These are phyloP conservation scores for Fusarium siculi DNA, from an alignment of 2,329 filamentous ascomycete species.

Conservation along the genomic window DNA sequence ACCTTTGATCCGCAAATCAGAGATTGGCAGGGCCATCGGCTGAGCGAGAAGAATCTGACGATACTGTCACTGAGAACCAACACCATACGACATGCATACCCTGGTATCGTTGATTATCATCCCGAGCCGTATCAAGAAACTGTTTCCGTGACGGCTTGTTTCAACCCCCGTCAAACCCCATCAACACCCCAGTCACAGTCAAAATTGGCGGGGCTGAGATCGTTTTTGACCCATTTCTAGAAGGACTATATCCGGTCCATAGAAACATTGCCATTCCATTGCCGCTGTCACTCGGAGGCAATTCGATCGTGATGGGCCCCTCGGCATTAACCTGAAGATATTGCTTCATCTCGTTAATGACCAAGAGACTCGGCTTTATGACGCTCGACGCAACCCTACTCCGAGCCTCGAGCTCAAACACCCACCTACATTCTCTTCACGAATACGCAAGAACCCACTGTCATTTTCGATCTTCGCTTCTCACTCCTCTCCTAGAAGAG, in stretches of 20 bases:
- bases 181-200: constrained; percentile 14
- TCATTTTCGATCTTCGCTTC: constrained; percentile 28
- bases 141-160: constrained; percentile 37
- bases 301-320: constrained; percentile 21
- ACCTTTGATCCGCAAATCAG: constrained; percentile 57
- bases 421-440: constrained; percentile 24
- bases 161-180: constrained; percentile 31
- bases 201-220: constrained; percentile 36
- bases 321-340: constrained; percentile 23
- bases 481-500: constrained; percentile 30
- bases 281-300: not conserved
- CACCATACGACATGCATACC: not conserved
- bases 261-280: constrained; percentile 4
- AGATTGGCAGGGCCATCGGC: constrained; percentile 66
- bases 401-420: not conserved
- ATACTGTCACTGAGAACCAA: constrained; percentile 10
- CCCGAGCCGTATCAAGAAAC: constrained; percentile 23
- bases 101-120: constrained; percentile 26
- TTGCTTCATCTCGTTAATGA: constrained; percentile 23
- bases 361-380: not conserved
- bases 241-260: constrained; percentile 8
- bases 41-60: constrained; percentile 47
- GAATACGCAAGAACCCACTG: constrained; percentile 17
- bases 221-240: constrained; percentile 24
- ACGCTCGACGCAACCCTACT: constrained; percentile 2